A percentile compares a stretch with the other conserved stretches of the same genome.
Evolutionary conservation across 192 early-diverging fungal species (phyloP).

Genomic region (Rhizophagus prolifer): DNA sequence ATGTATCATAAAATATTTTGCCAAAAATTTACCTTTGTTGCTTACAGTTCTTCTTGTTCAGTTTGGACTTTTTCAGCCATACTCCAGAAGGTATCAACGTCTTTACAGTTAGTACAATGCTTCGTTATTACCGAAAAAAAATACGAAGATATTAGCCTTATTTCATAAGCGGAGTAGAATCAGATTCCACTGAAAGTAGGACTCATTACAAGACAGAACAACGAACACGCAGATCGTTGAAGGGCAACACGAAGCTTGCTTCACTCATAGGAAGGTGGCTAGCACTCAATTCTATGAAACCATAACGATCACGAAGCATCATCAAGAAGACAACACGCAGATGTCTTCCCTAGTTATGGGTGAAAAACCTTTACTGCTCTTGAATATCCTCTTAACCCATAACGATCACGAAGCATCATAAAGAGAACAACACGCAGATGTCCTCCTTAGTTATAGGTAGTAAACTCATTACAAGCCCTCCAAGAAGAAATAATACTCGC

Average conservation of each 20-base stretch:
- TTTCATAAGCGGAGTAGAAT: too few relatives aligned
- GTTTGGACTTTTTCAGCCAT: not conserved
- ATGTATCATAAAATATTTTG: conserved; percentile 13
- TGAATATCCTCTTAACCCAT: too few relatives aligned
- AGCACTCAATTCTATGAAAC: too few relatives aligned
- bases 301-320: conserved; percentile 15
- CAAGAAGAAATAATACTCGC: conserved; percentile 1
- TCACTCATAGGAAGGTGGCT: not conserved
- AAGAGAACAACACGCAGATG: conserved; percentile 10
- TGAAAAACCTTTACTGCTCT: too few relatives aligned
- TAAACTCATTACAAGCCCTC: not conserved
- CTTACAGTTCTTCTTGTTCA: conserved; percentile 4
- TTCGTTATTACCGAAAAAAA: too few relatives aligned
- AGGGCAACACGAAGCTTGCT: conserved; percentile 17
- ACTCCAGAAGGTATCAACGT: not conserved
- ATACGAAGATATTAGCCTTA: too few relatives aligned
- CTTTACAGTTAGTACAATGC: not conserved
- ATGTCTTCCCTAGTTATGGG: not conserved
- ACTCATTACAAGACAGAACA: conserved; percentile 13
- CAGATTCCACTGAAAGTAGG: too few relatives aligned
- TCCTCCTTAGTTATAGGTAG: conserved; percentile 12
- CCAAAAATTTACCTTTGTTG: not conserved
- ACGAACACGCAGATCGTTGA: conserved; percentile 14
- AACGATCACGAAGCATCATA: conserved; percentile 18
- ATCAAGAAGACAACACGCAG: conserved; percentile 13